Evolutionary conservation across 202 grass and related monocot genomes (phyloP), one percentile per base, ranked within the genome.

Genomic region (Eragrostis tef): DNA sequence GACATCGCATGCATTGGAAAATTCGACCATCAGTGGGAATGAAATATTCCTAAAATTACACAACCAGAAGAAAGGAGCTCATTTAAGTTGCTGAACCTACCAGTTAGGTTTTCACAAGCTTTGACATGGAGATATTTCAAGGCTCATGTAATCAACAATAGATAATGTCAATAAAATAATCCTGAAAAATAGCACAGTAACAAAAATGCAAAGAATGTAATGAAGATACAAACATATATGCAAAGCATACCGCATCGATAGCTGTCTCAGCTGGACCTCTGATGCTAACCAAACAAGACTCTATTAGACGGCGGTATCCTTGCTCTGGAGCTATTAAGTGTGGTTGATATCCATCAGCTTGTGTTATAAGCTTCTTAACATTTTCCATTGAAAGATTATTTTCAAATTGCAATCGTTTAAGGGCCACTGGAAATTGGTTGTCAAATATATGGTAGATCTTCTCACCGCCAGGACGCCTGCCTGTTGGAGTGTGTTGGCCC

Each of bases 271-370:
- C 90, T 78, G 96, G 96, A 86, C 93, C 90, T 88, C 93, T 95
- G 83, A 99, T 93, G 76, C 87, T 94, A 88, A 95, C 52, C 63
- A 99, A 61, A 66, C 90, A 95, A 79, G 90, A 93, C 71, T 99
- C 96, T 63, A 99, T 99, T 42, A 99, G 89, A 51, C 96, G 96
- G 2, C 96, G 87, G 75, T 99, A 99, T 50, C 96, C 96, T 89
- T 98, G 96, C 78, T 98, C 96, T 85, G 95, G 95, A 73, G 95
- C 95, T 82, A 98, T 95, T 78, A 99, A 90, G 78, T 99, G 96
- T 83, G 96, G 96, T 62, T 99, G 96, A 68, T 99, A 99, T 53
- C 96, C 96, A 87, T 99, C 96, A 81, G 93, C 96, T 78, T 99
- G 85, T 50, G 93, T 93, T 83, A 96, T 93, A 73, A 99, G 89